Conservation (phyloP, 257 asterid genomes). For the Penstemon barbatus region DNA sequence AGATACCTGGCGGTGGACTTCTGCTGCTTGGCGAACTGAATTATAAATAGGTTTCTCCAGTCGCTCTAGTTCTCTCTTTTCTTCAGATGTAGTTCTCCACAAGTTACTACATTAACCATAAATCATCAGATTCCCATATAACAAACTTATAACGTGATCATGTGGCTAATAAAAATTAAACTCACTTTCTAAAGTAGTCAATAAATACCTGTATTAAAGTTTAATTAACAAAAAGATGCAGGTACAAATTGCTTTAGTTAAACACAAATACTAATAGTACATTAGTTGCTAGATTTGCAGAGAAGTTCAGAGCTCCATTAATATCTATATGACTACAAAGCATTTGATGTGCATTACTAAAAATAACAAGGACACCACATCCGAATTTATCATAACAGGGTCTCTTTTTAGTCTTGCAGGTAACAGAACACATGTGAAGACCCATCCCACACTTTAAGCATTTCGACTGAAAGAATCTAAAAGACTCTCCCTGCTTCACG, state of each 20-base stretch:
- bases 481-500: too few relatives aligned
- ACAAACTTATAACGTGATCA: constrained; percentile 6
- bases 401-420: too few relatives aligned
- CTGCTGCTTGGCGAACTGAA: constrained; percentile 96
- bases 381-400: too few relatives aligned
- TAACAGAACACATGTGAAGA: too few relatives aligned
- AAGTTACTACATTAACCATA: constrained; percentile 58
- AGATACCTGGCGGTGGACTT: constrained; percentile 97
- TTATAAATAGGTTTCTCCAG: constrained; percentile 83
- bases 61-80: constrained; percentile 94
- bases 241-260: too few relatives aligned
- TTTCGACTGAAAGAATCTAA: too few relatives aligned
- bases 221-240: neutral
- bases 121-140: constrained; percentile 23
- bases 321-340: too few relatives aligned
- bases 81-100: constrained; percentile 97
- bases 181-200: neutral
- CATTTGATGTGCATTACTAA: too few relatives aligned
- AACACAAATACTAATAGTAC: too few relatives aligned
- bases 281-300: neutral
- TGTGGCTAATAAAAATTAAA: neutral
- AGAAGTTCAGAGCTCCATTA: neutral
- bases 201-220: neutral
- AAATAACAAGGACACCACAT: too few relatives aligned
- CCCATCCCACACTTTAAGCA: too few relatives aligned